Base-by-base conservation (phyloP, 768 basidiomycete genomes). In the Russula abietina region DNA sequence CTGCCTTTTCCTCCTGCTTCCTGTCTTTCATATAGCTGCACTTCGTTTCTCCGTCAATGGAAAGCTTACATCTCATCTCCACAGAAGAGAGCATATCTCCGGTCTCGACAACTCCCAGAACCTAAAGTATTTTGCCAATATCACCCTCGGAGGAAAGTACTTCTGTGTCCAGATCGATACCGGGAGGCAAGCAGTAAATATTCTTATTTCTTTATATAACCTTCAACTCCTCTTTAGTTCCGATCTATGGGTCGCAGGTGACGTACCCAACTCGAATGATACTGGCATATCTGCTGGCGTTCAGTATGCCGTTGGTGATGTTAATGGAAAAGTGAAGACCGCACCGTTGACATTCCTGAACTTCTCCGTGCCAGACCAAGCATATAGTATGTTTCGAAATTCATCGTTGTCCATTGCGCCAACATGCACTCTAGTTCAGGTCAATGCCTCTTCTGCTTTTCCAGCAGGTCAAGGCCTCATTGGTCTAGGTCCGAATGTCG, bases 401-500 rank as follows among this genome's bases (percentile, higher is more conserved):
- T 63, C 6, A 30, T 30, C 16, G 28, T 36, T 32, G n/a, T 24
- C 51, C 36, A 63, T 57, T 3, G 28, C 19, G 38, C 46, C 10
- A 14, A 64, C 48, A 50, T 55, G 12, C 24, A n/a, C 32, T 55
- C 26, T 67, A 84, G 82, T 83, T 56, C 71, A 78, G 58, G 71
- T 80, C 16, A 58, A 71, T 19, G 73, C 76, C 12, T 69, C 73
- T 57, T 45, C 57, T 12, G 65, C 57, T 32, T 72, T 78, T 59
- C 67, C 69, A 9, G 70, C 71, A 7, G 79, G 75, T 14, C 65
- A 55, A 54, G 80, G 80, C 12, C 70, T 81, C 36, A 70, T 81
- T 69, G 86, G 87, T 3, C 80, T 89, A 3, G 89, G 89, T 0
- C 86, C 82, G 49, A 83, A 78, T 70, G 75, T 74, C n/a, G 82